Conservation (phyloP, 2,329 filamentous ascomycete genomes). For the Ciborinia camelliae region DNA sequence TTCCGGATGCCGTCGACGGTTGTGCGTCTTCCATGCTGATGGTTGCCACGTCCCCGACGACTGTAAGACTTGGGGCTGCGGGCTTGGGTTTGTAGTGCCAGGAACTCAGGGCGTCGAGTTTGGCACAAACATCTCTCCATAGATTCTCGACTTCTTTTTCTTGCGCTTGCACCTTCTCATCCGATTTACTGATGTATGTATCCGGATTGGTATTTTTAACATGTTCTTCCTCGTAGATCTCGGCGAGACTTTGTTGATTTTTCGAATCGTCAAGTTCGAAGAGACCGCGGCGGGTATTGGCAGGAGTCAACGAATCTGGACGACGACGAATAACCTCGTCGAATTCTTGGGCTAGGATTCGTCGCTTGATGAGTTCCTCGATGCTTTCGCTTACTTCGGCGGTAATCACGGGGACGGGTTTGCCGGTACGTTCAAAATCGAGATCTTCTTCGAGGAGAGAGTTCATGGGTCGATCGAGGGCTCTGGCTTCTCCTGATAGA, state of each 20-base stretch:
- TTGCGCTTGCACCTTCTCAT: constrained; percentile 78
- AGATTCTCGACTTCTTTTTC: constrained; percentile 78
- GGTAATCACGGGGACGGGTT: constrained; percentile 91
- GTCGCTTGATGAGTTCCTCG: constrained; percentile 88
- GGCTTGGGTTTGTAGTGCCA: constrained; percentile 96
- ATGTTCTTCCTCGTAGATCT: constrained; percentile 93
- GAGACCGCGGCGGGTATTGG: constrained; percentile 59
- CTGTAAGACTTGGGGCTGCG: constrained; percentile 73
- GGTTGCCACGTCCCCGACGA: constrained; percentile 86
- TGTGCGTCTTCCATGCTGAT: constrained; percentile 94
- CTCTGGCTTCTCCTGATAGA: constrained; percentile 80
- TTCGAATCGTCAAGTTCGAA: constrained; percentile 83
- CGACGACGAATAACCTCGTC: constrained; percentile 84
- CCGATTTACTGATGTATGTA: constrained; percentile 73
- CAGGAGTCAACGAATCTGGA: constrained; percentile 66
- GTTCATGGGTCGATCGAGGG: constrained; percentile 78
- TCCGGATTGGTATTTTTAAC: constrained; percentile 72
- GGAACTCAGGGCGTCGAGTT: constrained; percentile 84
- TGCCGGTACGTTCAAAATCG: constrained; percentile 92
- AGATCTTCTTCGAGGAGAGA: constrained; percentile 92
- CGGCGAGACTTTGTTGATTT: constrained; percentile 80
- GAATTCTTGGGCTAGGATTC: constrained; percentile 86
- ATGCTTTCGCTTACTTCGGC: constrained; percentile 87
- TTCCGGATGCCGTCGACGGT: constrained; percentile 74
- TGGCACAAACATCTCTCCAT: constrained; percentile 76